Evolutionary conservation across 371 early-diverging fungal genomes (phyloP), one percentile per base, ranked within the genome.

Genomic region (Gilbertella persicaria): DNA sequence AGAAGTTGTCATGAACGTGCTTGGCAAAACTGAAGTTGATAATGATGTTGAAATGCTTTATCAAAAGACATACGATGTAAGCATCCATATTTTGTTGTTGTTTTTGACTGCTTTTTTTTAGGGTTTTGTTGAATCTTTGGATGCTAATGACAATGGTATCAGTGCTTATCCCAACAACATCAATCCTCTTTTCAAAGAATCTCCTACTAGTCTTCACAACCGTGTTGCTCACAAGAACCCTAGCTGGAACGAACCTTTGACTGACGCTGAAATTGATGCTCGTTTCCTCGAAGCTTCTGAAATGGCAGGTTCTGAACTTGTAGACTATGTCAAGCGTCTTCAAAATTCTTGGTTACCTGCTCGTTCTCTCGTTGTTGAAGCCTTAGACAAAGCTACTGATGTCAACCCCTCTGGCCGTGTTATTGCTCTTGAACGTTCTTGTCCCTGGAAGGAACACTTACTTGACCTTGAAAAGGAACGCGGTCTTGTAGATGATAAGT

Each of bases 391-490:
- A 21, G 75, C 87, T 12, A 66, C 75, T 38, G 72, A 82, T 28
- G 75, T 89, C 26, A 86, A 94, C 62, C 65, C 79, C 12, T 83
- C 84, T 24, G 97, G 96, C 16, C 80, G 84, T 43, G 88, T 96
- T 41, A 69, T 97, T 55, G 73, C 93, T 23, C 79, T 96, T 42
- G 90, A 93, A 21, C 78, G 80, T 45, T 80, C 84, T 24, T 93
- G 92, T 60, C 97, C 97, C 5, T 97, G 96, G 96, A 94, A 95
- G 64, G 92, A 92, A 41, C 93, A 96, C 60, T 62, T 96, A 58
- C 79, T 86, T 56, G 86, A 75, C 21, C 66, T 90, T 45, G 92
- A 90, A 62, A 65, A 78, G 36, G 85, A 88, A 43, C 67, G 68
- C 37, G 69, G 71, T 21, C 64, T 85, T 43, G 53, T 47, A 26